Evolutionary conservation across 805 yeast species (phyloP), one percentile per base, ranked within the genome.

Genomic region (Cyberlindnera japonica): DNA sequence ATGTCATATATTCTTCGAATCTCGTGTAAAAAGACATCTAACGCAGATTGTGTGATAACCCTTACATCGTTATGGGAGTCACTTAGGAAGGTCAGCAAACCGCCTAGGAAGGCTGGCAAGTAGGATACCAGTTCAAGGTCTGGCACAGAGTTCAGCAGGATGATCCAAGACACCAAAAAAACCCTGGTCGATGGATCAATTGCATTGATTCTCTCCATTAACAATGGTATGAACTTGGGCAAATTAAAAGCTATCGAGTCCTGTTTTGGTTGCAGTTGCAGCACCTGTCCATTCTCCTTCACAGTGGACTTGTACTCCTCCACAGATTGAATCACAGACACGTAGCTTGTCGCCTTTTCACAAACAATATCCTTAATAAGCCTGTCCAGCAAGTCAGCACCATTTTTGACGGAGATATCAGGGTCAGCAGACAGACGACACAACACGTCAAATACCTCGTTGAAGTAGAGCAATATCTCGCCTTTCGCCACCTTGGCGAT

Each of bases 401-500:
- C 99, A 53, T 89, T 91, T 54, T 90, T 85, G 22, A 93, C 97
- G 26, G 95, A 81, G 31, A 83, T 78, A 53, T 93, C 98, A 1
- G 89, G 75, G 56, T 91, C 98, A 0, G 96, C 89, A 17, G 91
- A 88, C 41, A 90, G 74, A 44, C 83, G 82, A 59, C 96, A 90
- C 39, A 93, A 69, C 15, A 90, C 93, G 59, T 93, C 98, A 59
- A 93, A 93, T 2, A 89, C 83, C 63, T 93, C 98, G 63, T 91
- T 93, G 70, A 93, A 93, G 59, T 87, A 90, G 11, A 84, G 68
- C 45, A 93, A 67, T 17, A 93, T 86, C 62, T 93, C 98, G 21
- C 98, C 98, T 51, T 95, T 80, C 4, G 98, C 95, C 16, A 93
- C 95, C 57, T 93, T 93, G 34, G 98, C 95, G 33, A 93, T 90